Evolutionary conservation across 2,329 filamentous ascomycete species (phyloP), one percentile per base, ranked within the genome.

Genomic region (Calcarisporium arbuscula): DNA sequence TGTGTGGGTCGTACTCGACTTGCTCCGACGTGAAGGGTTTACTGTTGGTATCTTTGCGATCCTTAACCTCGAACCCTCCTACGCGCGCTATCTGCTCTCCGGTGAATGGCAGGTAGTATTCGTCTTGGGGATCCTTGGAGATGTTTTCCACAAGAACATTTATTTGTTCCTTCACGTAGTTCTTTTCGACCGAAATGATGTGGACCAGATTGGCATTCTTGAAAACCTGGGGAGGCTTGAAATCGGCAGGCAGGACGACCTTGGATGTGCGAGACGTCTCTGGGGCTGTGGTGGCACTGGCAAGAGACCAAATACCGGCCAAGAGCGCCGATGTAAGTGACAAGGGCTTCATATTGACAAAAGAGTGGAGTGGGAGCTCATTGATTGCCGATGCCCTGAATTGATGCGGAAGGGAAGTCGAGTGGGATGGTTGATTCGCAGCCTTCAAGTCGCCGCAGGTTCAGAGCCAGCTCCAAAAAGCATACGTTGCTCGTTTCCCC

Each of bases 71-170:
- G 39, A 98, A 66, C 25, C 83, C 87, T 45, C 90, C 92, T 43
- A 96, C 67, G 45, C 76, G 80, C 44, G 77, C 74, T 51, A 95
- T 76, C 60, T 86, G 70, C 43, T 81, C 74, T 39, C 80, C 69
- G 38, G 85, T 82, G 56, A 98, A 94, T 4, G 89, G 85, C 34
- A 98, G 53, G 61, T 82, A 96, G 72, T 98, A 98, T 61, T 94
- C 83, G 57, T 79, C 77, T 57, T 96, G 89, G 14, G 88, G 74
- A 46, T 81, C 68, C 42, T 74, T 72, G 53, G 82, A 85, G 47
- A 85, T 70, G 60, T 98, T 98, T 68, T 95, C 84, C 44, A 98
- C 78, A 33, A 94, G 72, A n/a, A 95, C 82, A 64, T 96, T 95
- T 70, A 95, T 78, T 11, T 81, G 83, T 63, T 96, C 90, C 56